Conservation (phyloP, 495 filamentous ascomycete genomes). For the Neurospora terricola region DNA sequence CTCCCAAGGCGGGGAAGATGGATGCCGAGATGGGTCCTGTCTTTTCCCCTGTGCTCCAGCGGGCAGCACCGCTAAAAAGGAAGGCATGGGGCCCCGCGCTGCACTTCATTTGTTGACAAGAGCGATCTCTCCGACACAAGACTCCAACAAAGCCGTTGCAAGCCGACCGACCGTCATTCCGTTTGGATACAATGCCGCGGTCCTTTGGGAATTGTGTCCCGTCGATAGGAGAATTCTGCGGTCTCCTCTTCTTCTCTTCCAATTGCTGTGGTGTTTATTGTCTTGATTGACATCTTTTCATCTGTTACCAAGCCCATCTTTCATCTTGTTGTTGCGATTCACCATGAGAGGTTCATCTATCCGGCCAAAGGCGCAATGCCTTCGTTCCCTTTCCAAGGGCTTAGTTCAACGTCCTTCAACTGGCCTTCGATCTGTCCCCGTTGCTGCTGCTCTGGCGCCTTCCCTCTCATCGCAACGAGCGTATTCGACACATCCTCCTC, state of each 20-base stretch:
- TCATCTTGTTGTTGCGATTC: not conserved
- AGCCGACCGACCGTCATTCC: conserved; percentile 15
- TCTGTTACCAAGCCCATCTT: not conserved
- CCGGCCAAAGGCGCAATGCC: conserved; percentile 1
- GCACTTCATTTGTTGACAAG: not conserved
- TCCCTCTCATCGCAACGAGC: conserved; percentile 1
- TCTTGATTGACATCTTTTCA: not conserved
- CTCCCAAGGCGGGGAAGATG: not conserved
- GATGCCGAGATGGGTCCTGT: not conserved
- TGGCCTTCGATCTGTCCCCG: not conserved
- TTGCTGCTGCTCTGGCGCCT: not conserved
- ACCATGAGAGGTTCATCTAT: conserved; percentile 14
- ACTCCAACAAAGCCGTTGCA: conserved; percentile 20
- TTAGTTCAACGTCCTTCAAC: not conserved
- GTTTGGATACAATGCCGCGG: not conserved
- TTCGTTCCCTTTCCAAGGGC: not conserved
- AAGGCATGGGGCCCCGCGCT: not conserved
- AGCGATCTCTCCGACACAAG: not conserved
- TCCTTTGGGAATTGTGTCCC: not conserved
- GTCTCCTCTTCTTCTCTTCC: not conserved
- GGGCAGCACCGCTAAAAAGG: not conserved
- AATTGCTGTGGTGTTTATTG: not conserved
- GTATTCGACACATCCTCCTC: conserved; percentile 42
- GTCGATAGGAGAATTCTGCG: not conserved
- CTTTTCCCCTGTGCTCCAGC: not conserved